Conservation (phyloP, 2,329 filamentous ascomycete species). For the Calonectria hawksworthii region DNA sequence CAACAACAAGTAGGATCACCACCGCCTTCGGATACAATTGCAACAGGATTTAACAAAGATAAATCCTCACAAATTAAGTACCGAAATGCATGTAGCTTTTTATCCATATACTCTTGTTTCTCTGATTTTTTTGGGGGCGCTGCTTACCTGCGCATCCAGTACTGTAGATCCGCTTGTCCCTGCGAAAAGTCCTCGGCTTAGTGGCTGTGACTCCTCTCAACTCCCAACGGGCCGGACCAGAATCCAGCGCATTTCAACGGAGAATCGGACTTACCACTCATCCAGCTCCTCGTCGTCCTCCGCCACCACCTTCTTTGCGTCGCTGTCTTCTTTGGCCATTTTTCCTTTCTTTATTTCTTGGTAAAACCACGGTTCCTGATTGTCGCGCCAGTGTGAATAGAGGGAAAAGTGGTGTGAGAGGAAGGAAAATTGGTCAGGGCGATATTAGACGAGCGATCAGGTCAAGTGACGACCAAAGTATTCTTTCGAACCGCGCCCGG, state of each 20-base stretch:
- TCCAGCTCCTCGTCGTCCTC: slow-evolving; percentile 82
- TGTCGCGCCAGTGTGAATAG: background rate
- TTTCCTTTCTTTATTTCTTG: background rate
- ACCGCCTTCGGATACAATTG: background rate
- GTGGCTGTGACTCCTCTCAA: slow-evolving; percentile 27
- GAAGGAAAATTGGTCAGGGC: slow-evolving; percentile 38
- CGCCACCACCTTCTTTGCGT: slow-evolving; percentile 53
- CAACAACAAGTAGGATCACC: background rate
- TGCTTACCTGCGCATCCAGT: slow-evolving; percentile 88
- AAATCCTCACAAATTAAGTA: background rate
- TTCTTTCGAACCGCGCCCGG: slow-evolving; percentile 19
- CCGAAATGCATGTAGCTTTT: background rate
- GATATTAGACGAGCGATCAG: slow-evolving; percentile 30
- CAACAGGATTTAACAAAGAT: background rate
- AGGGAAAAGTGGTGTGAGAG: slow-evolving; percentile 41
- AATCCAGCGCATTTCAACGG: slow-evolving; percentile 19
- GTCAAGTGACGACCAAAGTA: slow-evolving; percentile 41
- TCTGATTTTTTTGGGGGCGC: background rate
- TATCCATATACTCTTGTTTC: background rate
- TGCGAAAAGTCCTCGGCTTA: slow-evolving; percentile 58
- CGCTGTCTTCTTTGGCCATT: slow-evolving; percentile 68
- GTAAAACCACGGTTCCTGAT: background rate
- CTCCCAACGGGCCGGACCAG: slow-evolving; percentile 12
- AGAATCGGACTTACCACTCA: slow-evolving; percentile 79
- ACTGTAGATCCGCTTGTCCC: slow-evolving; percentile 98